Evolutionary conservation across 805 yeast species (phyloP).

Genomic region (Cyberlindnera samutprakarnensis): DNA sequence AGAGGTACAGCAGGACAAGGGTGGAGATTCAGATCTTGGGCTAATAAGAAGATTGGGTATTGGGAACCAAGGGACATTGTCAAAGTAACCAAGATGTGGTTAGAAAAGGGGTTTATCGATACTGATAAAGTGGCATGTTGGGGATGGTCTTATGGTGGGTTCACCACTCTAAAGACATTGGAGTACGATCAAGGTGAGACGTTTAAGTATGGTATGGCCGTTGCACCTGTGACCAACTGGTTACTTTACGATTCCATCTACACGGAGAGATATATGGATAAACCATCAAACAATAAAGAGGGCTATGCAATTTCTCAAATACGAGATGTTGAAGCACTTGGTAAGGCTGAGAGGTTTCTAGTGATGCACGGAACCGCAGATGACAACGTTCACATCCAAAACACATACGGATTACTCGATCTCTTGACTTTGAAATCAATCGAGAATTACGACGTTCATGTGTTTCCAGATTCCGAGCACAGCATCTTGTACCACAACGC

Average conservation of each 20-base stretch:
- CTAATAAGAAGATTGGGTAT: slow-evolving; percentile 73
- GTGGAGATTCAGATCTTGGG: slow-evolving; percentile 64
- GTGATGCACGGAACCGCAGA: slow-evolving; percentile 97
- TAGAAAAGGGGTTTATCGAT: slow-evolving; percentile 51
- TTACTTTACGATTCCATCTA: slow-evolving; percentile 84
- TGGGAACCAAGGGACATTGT: slow-evolving; percentile 86
- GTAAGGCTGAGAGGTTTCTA: slow-evolving; percentile 56
- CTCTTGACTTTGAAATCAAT: slow-evolving; percentile 57
- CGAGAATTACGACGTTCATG: slow-evolving; percentile 74
- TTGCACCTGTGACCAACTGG: slow-evolving; percentile 98
- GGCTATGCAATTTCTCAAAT: slow-evolving; percentile 63
- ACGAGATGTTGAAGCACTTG: slow-evolving; percentile 46
- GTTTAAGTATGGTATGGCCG: slow-evolving; percentile 88
- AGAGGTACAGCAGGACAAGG: slow-evolving; percentile 95
- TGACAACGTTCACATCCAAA: slow-evolving; percentile 95
- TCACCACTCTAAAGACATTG: slow-evolving; percentile 78
- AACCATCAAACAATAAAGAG: slow-evolving; percentile 57
- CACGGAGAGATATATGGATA: slow-evolving; percentile 91
- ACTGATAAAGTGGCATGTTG: slow-evolving; percentile 67
- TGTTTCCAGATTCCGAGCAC: slow-evolving; percentile 81
- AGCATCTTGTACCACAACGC: slow-evolving; percentile 68
- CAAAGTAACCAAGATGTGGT: slow-evolving; percentile 58
- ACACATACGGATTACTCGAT: slow-evolving; percentile 73
- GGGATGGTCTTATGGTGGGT: slow-evolving; percentile 99
- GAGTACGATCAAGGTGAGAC: slow-evolving; percentile 70